Base-by-base conservation (phyloP, 1,284 basidiomycete species). In the Ganoderma leucocontextum region DNA sequence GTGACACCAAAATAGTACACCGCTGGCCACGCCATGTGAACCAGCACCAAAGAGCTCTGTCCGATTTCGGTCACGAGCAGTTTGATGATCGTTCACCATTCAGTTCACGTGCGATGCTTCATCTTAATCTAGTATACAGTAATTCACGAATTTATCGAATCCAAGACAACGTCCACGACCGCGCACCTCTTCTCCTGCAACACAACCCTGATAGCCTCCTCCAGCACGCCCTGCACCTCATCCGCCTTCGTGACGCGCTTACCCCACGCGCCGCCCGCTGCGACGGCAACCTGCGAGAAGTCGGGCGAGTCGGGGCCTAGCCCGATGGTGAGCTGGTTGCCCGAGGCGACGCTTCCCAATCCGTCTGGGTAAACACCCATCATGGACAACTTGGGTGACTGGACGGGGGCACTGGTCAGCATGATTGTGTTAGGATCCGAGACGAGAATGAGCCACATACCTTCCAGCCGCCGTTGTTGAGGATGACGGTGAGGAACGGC, bases 381-480 rank as follows among this genome's bases (percentile, higher is more conserved):
- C 87, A 91, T 87, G 0, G 89, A 90, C 3, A 86, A 73, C 68
- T 85, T 87, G 1, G 91, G 91, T 0, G 88, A 86, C 82, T 89
- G 74, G 68, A 67, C 17, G n/a, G 29, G 33, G 4, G 17, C 64
- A n/a, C 60, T 55, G 15, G 25, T 59, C 9, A 59, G 36, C 10
- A 49, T 19, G 53, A 12, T 35, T 12, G 4, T 2, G 12, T 9
- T 12, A 57, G 66, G 72, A 68, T 17, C 52, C 33, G 10, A 62
- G 29, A 3, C 15, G n/a, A 33, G 29, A n/a, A n/a, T n/a, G n/a
- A 3, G n/a, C n/a, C n/a, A 10, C 81, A 69, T 66, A 87, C 87
- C 77, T 82, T 87, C 89, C 89, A 91, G 0, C 89, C 89, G 3
- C 89, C 89, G 64, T 92, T 92, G 74, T 92, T 92, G 29, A 92